Conservation (phyloP, 1,284 basidiomycete genomes). For the Pulchroboletus neoregius region DNA sequence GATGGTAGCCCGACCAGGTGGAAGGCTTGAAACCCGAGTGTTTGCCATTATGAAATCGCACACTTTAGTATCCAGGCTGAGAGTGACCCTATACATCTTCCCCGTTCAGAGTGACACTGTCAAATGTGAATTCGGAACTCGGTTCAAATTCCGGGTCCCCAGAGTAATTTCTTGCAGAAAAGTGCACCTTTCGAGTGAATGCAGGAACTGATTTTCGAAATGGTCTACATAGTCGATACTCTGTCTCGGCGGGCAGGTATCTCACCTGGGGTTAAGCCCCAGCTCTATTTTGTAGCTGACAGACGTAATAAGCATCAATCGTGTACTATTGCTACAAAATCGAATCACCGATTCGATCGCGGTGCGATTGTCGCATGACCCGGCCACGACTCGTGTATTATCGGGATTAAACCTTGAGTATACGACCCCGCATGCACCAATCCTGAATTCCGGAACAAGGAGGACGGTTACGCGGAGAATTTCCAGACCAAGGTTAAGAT, state of each 20-base stretch:
- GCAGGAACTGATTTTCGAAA: neutral
- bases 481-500: too few relatives aligned
- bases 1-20: too few relatives aligned
- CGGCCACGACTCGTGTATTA: neutral
- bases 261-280: too few relatives aligned
- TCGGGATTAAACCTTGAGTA: neutral
- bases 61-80: conserved; percentile 1
- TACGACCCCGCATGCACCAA: neutral
- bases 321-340: too few relatives aligned
- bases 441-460: neutral
- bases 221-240: too few relatives aligned
- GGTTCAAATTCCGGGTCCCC: too few relatives aligned
- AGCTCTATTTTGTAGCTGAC: too few relatives aligned
- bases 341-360: too few relatives aligned
- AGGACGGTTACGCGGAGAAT: neutral
- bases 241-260: too few relatives aligned
- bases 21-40: conserved; percentile 14
- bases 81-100: neutral
- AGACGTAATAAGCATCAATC: too few relatives aligned
- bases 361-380: too few relatives aligned
- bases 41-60: conserved; percentile 11
- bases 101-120: neutral
- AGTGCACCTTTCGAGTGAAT: neutral
- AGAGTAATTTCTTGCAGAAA: neutral
- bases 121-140: neutral